A percentile compares a stretch with the other conserved stretches of the same genome.
These are phyloP conservation scores for Trebouxia sp. DNA, from an alignment of 139 green algal genomes.

Conservation along the genomic window DNA sequence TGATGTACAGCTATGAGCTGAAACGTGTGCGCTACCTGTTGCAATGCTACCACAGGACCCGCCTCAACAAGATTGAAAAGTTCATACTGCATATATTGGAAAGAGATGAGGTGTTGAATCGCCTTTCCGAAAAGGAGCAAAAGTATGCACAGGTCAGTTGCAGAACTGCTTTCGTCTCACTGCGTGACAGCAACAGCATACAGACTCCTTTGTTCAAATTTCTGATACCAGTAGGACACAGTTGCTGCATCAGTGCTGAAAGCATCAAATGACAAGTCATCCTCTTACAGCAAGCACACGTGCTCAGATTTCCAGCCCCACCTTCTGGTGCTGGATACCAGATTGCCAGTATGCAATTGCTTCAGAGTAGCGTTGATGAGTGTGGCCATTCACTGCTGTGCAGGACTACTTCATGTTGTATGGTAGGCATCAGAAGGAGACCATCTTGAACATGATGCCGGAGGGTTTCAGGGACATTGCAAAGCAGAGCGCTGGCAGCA, in stretches of 20 bases:
- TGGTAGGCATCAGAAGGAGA: conserved; percentile 44
- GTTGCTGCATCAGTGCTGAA: no score
- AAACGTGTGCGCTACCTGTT: conserved; percentile 46
- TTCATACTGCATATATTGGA: conserved; percentile 54
- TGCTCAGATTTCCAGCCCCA: no score
- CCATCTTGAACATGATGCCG: conserved; percentile 31
- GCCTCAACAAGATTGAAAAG: conserved; percentile 53
- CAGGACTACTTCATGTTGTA: conserved; percentile 44
- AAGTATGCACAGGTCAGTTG: neutral
- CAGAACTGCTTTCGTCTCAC: no score
- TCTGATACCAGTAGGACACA: no score
- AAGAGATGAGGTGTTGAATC: conserved; percentile 25
- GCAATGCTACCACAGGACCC: conserved; percentile 45
- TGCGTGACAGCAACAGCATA: no score
- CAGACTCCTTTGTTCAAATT: no score
- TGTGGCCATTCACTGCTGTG: no score
- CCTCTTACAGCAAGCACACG: no score
- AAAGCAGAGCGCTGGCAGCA: conserved; percentile 42
- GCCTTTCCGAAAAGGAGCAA: conserved; percentile 39
- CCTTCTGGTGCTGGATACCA: no score
- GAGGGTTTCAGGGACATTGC: conserved; percentile 47
- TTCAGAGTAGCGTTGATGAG: no score
- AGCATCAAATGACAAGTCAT: no score
- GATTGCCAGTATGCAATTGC: no score
- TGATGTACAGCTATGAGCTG: conserved; percentile 45